These are phyloP conservation scores for Globisporangium splendens DNA, from an alignment of 352 stramenopile species.

Conservation along the genomic window DNA sequence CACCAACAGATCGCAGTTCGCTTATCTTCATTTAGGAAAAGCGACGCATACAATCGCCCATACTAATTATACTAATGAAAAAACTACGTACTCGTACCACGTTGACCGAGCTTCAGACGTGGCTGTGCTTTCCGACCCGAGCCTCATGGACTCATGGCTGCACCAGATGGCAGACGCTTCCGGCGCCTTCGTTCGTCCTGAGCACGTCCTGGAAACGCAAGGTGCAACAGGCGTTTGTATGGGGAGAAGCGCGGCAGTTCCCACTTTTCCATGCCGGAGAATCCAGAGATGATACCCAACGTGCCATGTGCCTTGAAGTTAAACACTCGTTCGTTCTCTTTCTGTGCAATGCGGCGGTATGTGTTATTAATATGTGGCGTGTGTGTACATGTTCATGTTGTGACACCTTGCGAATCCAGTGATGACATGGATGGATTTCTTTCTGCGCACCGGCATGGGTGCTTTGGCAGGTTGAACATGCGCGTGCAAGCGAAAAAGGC, in stretches of 20 bases:
- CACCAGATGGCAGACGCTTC: background rate
- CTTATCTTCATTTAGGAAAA: constrained; percentile 4
- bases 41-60: background rate
- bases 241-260: background rate
- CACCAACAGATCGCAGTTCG: background rate
- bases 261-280: background rate
- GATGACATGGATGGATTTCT: background rate
- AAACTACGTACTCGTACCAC: background rate
- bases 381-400: background rate
- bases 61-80: background rate
- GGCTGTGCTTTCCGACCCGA: background rate
- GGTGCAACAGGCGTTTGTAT: background rate
- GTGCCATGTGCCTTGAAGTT: no score
- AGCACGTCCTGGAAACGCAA: background rate
- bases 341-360: no score
- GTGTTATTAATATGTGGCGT: no score
- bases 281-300: background rate
- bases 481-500: no score
- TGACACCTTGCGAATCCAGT: background rate
- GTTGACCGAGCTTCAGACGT: background rate
- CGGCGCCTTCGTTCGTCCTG: no score
- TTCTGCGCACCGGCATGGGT: no score
- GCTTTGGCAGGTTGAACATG: no score
- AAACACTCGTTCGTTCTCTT: no score
- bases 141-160: background rate